Base-by-base conservation (phyloP, 495 filamentous ascomycete genomes). In the Jackrogersella minutella region DNA sequence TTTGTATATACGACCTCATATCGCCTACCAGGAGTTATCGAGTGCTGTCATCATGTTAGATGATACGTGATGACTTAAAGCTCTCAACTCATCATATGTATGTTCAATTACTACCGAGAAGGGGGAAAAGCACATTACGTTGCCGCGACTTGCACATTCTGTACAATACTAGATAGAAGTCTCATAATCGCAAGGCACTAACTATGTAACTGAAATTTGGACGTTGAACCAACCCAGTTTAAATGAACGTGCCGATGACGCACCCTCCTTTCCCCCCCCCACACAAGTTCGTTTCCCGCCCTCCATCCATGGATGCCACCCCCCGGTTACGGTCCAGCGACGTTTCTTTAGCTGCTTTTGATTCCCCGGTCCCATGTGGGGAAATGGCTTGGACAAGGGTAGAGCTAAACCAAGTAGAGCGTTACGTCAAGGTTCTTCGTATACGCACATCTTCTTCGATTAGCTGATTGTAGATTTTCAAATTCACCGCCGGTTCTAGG, bases 51-150 rank as follows among this genome's bases (percentile, higher is more conserved):
- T 64, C 39, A 59, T n/a, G n/a, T n/a, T n/a, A n/a, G n/a, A n/a
- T 47, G 47, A 41, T 41, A n/a, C 19, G 36, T 68, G 54, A 68
- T 44, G 59, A 64, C 34, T 34, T 36, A 33, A 63, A 61, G 67
- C 57, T 62, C 67, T 59, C 67, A 66, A 56, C 67, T 70, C 67
- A 62, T 62, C 33, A 41, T 22, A 47, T 64, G 64, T 66, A 62
- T 59, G 22, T 68, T 53, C 24, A 58, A 58, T 30, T 56, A 57
- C 16, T 54, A 49, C 63, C 43, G 40, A 64, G 19, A 44, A 49
- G 22, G 16, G 36, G 34, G 30, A 58, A 51, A 50, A 43, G 19
- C 34, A 46, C n/a, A 37, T 13, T 26, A 59, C 16, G 10, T 17
- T 40, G 41, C 31, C 28, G 36, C 41, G 47, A 43, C 14, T 33